phyloP scores from a whole-genome alignment of 805 yeast species.

The Helenozyma baotianmanensis region DNA sequence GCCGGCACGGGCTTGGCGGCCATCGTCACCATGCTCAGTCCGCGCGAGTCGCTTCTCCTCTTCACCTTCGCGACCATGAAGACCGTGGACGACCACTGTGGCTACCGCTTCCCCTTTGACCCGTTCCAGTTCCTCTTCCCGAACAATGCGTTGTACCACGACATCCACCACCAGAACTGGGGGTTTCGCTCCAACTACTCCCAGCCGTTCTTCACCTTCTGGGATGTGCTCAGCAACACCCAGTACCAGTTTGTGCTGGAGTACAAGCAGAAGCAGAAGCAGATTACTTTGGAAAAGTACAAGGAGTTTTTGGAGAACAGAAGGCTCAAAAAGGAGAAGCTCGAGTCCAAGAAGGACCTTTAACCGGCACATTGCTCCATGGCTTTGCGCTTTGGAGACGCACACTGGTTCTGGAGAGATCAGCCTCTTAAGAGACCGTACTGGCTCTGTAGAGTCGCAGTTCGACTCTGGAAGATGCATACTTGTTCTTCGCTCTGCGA shows the following conservation, averaged over 20 bases:
- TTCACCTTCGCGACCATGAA: slow-evolving; percentile 89
- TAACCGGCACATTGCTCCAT: not conserved
- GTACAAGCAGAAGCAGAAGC: slow-evolving; percentile 61
- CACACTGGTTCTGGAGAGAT: too few species aligned
- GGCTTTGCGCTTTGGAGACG: too few species aligned
- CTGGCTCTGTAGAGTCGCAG: too few species aligned
- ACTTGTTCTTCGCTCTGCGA: too few species aligned
- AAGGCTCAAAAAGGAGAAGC: slow-evolving; percentile 7
- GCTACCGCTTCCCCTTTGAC: slow-evolving; percentile 91
- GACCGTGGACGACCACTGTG: slow-evolving; percentile 98
- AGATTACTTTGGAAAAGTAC: slow-evolving; percentile 64
- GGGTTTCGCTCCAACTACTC: slow-evolving; percentile 91
- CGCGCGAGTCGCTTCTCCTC: slow-evolving; percentile 70
- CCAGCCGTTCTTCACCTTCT: slow-evolving; percentile 93
- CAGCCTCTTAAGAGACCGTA: too few species aligned
- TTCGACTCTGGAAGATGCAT: too few species aligned
- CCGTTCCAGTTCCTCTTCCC: slow-evolving; percentile 89
- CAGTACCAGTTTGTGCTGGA: slow-evolving; percentile 59
- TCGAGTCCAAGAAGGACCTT: slow-evolving; percentile 2
- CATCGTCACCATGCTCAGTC: slow-evolving; percentile 55
- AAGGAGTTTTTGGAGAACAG: slow-evolving; percentile 43
- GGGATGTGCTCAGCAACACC: slow-evolving; percentile 78
- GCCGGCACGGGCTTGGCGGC: slow-evolving; percentile 86
- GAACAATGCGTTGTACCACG: slow-evolving; percentile 93
- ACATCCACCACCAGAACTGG: slow-evolving; percentile 94